Conservation (phyloP, 2,329 filamentous ascomycete genomes). For the Stagonosporopsis vannaccii region DNA sequence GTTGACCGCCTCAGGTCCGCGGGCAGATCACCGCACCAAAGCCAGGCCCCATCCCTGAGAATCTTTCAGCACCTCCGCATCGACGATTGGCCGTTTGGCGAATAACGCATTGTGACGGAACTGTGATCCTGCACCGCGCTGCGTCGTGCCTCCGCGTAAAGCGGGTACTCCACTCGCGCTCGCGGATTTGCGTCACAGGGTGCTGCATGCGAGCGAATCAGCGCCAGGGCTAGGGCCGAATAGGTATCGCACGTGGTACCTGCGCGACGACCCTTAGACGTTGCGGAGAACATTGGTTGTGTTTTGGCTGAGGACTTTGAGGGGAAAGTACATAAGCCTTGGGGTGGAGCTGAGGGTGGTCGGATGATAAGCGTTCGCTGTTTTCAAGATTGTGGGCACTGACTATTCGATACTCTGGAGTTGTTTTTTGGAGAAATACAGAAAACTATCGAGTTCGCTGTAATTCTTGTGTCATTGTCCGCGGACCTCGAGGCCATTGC, state of each 20-base stretch:
- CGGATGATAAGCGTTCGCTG: neutral
- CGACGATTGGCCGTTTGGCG: slow-evolving; percentile 7
- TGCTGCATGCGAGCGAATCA: slow-evolving; percentile 2
- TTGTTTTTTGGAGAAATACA: neutral
- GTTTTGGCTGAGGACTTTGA: slow-evolving; percentile 1
- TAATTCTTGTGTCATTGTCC: slow-evolving; percentile 12
- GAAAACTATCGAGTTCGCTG: neutral
- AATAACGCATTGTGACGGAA: slow-evolving; percentile 14
- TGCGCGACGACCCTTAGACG: slow-evolving; percentile 16
- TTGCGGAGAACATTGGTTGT: slow-evolving; percentile 14
- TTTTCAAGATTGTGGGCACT: neutral
- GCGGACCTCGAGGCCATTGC: slow-evolving; percentile 9
- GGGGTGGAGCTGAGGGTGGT: neutral
- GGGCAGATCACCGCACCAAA: neutral
- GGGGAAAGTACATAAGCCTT: slow-evolving; percentile 11
- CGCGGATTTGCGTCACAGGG: slow-evolving; percentile 14
- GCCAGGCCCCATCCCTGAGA: neutral
- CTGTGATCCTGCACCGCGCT: slow-evolving; percentile 12
- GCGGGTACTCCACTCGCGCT: slow-evolving; percentile 11
- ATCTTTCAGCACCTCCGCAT: neutral
- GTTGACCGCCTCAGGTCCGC: slow-evolving; percentile 6
- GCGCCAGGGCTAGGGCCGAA: slow-evolving; percentile 3
- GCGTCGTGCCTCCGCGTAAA: slow-evolving; percentile 7
- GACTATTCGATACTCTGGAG: neutral
- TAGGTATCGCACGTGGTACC: slow-evolving; percentile 15